Evolutionary conservation across 2,329 filamentous ascomycete species (phyloP).

Genomic region (Aspergillus nomiae): DNA sequence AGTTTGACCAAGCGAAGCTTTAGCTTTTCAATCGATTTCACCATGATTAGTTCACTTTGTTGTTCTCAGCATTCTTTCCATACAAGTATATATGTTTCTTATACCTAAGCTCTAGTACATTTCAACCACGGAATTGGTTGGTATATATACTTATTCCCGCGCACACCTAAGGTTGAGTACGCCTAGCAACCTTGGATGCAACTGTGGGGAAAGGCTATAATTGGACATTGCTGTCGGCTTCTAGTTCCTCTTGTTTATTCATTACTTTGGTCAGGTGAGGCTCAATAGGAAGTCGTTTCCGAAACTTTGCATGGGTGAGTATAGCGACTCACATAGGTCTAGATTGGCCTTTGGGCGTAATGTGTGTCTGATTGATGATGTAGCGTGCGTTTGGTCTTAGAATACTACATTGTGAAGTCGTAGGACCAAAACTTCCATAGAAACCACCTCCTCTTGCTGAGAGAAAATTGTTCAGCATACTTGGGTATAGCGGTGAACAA

Average conservation of each 20-base stretch:
- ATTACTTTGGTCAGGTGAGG: neutral
- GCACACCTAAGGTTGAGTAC: neutral
- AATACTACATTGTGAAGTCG: neutral
- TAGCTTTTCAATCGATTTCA: too few species aligned
- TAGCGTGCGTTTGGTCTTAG: neutral
- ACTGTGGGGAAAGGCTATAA: neutral
- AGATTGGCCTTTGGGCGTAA: neutral
- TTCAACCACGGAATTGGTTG: neutral
- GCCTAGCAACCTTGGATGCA: neutral
- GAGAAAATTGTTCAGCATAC: too few species aligned
- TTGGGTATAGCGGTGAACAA: too few species aligned
- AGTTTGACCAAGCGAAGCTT: too few species aligned
- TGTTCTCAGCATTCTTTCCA: too few species aligned
- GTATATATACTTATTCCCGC: neutral
- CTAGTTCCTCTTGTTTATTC: neutral
- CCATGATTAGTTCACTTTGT: too few species aligned
- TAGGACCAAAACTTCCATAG: too few species aligned
- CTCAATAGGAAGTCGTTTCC: neutral
- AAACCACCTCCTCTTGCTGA: too few species aligned
- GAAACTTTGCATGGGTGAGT: neutral
- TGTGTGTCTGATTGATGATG: neutral
- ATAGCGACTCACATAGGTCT: neutral
- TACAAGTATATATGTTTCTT: neutral
- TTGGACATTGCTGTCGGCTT: neutral
- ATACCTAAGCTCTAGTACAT: neutral